A percentile compares a stretch with the other conserved stretches of the same genome.
Evolutionary conservation across 768 basidiomycete species (phyloP).

Genomic region (Cyathus striatus): DNA sequence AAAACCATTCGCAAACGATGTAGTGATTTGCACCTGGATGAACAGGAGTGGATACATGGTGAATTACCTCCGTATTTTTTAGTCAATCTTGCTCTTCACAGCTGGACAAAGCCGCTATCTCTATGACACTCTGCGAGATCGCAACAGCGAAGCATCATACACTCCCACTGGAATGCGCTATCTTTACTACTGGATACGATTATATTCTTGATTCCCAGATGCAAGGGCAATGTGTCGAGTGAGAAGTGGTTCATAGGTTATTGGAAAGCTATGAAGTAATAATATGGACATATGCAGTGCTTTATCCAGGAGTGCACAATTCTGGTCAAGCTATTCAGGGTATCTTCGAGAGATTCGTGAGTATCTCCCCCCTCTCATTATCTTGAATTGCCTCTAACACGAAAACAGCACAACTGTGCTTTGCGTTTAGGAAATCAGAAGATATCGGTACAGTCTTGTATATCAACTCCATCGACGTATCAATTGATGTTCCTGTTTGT

Average conservation of each 20-base stretch:
- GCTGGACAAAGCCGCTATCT: constrained; percentile 52
- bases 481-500: background rate
- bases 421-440: constrained; percentile 67
- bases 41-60: constrained; percentile 60
- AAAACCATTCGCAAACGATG: constrained; percentile 44
- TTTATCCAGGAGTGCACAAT: constrained; percentile 71
- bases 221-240: constrained; percentile 37
- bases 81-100: background rate
- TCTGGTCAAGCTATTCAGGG: constrained; percentile 84
- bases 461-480: constrained; percentile 4
- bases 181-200: constrained; percentile 20
- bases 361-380: constrained; percentile 19
- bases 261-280: background rate
- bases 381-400: constrained; percentile 30
- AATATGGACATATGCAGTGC: constrained; percentile 39
- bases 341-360: constrained; percentile 75
- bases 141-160: constrained; percentile 67
- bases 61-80: constrained; percentile 16
- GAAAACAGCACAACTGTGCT: constrained; percentile 51
- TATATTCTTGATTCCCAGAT: constrained; percentile 11
- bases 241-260: constrained; percentile 3
- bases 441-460: constrained; percentile 52
- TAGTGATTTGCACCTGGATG: constrained; percentile 51
- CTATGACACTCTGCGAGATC: constrained; percentile 78
- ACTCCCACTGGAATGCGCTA: constrained; percentile 59